Evolutionary conservation across 225 moss, liverwort and hornwort species (phyloP).

Genomic region (Antitrichia curtipendula): DNA sequence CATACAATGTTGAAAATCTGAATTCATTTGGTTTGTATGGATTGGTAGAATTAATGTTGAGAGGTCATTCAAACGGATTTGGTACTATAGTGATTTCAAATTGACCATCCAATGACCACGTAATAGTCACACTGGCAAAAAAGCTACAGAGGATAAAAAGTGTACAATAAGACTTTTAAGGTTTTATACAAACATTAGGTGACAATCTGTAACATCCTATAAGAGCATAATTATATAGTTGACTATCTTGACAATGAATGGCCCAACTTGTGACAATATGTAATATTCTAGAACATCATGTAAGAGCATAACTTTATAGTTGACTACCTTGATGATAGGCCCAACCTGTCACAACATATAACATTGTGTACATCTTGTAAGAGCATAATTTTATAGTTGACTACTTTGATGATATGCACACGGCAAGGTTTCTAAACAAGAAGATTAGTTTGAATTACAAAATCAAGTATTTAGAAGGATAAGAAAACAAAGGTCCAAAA

Average conservation of each 20-base stretch:
- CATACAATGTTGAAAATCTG: neutral
- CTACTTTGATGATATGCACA: neutral
- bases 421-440: neutral
- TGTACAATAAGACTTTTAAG: neutral
- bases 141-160: accelerated
- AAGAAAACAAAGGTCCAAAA: neutral
- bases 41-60: too few relatives aligned
- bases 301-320: neutral
- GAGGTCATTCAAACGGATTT: accelerated
- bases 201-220: neutral
- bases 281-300: neutral
- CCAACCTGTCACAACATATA: neutral
- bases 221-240: neutral
- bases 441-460: neutral
- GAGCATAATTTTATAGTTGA: neutral
- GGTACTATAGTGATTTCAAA: accelerated
- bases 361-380: neutral
- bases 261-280: neutral
- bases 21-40: accelerated
- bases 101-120: neutral
- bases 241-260: too few relatives aligned
- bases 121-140: accelerated
- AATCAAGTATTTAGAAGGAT: neutral
- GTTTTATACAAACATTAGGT: accelerated
- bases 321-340: neutral